Evolutionary conservation across 768 basidiomycete genomes (phyloP).

Genomic region (Pisolithus marmoratus): DNA sequence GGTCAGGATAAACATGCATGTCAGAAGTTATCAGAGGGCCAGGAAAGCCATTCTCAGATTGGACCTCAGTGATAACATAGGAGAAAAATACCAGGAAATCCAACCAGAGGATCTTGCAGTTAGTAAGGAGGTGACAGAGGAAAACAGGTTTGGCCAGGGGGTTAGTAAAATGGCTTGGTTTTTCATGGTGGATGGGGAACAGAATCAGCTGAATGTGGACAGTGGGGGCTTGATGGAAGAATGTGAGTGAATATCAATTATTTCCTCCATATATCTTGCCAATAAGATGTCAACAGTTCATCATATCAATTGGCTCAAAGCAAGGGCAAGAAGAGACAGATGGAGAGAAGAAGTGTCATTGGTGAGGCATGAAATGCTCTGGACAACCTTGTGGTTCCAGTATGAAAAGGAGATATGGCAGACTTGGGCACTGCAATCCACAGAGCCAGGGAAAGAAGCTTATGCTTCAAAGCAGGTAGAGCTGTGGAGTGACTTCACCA

Average conservation of each 20-base stretch:
- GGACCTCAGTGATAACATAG: background rate
- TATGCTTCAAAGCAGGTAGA: too few relatives aligned
- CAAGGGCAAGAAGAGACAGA: slow-evolving; percentile 11
- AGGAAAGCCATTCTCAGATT: background rate
- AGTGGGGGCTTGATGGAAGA: background rate
- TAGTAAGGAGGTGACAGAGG: background rate
- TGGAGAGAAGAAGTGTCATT: slow-evolving; percentile 16
- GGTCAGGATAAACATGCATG: background rate
- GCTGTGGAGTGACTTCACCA: too few relatives aligned
- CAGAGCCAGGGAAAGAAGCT: too few relatives aligned
- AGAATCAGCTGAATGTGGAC: background rate
- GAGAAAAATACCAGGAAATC: background rate
- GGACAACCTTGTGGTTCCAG: slow-evolving; percentile 11
- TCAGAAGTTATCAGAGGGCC: background rate
- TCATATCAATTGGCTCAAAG: slow-evolving; percentile 5
- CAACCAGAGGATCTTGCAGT: background rate
- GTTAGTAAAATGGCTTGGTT: background rate
- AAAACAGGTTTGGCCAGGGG: background rate
- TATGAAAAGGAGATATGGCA: too few relatives aligned
- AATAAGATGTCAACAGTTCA: slow-evolving; percentile 1
- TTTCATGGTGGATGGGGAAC: too few relatives aligned
- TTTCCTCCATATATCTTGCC: background rate
- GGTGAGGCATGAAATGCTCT: slow-evolving; percentile 13
- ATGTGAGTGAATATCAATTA: background rate
- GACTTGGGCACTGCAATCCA: too few relatives aligned